These are phyloP conservation scores for Pseudogymnoascus sp. DNA, from an alignment of 2,329 filamentous ascomycete species.

Conservation along the genomic window DNA sequence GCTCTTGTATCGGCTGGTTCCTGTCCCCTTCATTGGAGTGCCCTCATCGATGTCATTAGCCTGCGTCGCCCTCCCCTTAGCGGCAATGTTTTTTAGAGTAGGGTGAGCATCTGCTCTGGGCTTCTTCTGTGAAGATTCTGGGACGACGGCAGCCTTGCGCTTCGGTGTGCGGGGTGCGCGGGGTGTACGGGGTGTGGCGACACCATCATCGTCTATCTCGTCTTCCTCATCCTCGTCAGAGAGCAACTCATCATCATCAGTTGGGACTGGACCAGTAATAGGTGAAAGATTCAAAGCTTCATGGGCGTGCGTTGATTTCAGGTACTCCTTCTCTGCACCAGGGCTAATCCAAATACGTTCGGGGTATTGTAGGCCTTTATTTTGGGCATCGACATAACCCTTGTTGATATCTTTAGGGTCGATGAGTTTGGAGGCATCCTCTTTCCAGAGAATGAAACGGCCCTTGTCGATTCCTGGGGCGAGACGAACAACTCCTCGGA, in stretches of 20 bases:
- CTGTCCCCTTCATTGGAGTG: not conserved
- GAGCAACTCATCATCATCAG: not conserved
- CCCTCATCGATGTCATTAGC: not conserved
- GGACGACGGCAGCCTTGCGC: not conserved
- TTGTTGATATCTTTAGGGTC: slow-evolving; percentile 8
- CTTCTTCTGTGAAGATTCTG: not conserved
- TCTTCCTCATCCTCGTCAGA: not conserved
- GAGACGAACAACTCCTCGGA: slow-evolving; percentile 16
- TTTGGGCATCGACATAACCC: not conserved
- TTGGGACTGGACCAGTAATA: not conserved
- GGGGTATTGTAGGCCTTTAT: not conserved
- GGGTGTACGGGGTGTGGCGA: not conserved
- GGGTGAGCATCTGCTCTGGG: not conserved
- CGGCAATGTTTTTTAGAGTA: not conserved
- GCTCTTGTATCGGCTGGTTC: not conserved
- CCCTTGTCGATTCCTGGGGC: slow-evolving; percentile 6
- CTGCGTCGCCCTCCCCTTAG: not conserved
- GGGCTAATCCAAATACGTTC: not conserved
- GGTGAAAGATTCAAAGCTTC: not conserved
- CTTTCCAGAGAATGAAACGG: slow-evolving; percentile 4
- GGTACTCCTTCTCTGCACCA: not conserved
- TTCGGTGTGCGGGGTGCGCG: not conserved
- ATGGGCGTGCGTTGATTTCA: not conserved
- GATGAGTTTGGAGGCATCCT: slow-evolving; percentile 6
- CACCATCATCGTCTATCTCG: not conserved